phyloP scores from a whole-genome alignment of 1,139 yeast species.

The Yamadazyma trypodendri region DNA sequence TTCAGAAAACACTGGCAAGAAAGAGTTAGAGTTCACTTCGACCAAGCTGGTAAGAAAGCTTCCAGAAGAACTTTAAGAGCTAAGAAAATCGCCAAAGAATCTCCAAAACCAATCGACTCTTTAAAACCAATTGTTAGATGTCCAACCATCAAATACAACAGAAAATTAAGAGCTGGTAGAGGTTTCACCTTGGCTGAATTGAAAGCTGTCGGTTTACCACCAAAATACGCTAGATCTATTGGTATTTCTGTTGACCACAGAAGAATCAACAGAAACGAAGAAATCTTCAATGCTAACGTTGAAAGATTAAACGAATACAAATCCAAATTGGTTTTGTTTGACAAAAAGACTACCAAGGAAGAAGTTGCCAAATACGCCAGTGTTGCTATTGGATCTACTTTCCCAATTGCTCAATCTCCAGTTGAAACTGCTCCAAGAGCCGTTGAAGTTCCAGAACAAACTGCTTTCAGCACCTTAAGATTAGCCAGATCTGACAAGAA shows the following conservation, averaged over 20 bases:
- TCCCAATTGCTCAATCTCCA: slow-evolving; percentile 88
- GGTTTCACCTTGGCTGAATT: slow-evolving; percentile 98
- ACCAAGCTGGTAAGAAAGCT: slow-evolving; percentile 99
- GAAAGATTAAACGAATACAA: slow-evolving; percentile 96
- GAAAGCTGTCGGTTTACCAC: slow-evolving; percentile 95
- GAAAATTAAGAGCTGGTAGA: slow-evolving; percentile 99
- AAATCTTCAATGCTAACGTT: slow-evolving; percentile 92
- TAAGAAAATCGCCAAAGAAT: slow-evolving; percentile 89
- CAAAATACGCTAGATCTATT: slow-evolving; percentile 96
- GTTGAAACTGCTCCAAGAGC: slow-evolving; percentile 84
- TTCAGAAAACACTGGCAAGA: slow-evolving; percentile 99
- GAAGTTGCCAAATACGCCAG: slow-evolving; percentile 72
- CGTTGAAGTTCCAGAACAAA: slow-evolving; percentile 77
- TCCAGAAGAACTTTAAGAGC: slow-evolving; percentile 95
- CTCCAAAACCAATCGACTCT: slow-evolving; percentile 96
- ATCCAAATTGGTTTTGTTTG: slow-evolving; percentile 93
- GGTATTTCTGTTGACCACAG: slow-evolving; percentile 99
- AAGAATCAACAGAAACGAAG: slow-evolving; percentile 98
- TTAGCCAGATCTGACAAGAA: slow-evolving; percentile 92
- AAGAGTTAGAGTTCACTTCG: slow-evolving; percentile 98
- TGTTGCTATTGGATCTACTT: slow-evolving; percentile 73
- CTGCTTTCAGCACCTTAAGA: slow-evolving; percentile 96
- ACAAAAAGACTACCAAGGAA: slow-evolving; percentile 76
- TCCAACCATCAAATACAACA: slow-evolving; percentile 97
- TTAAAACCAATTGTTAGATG: slow-evolving; percentile 98